Evolutionary conservation across 2,329 filamentous ascomycete species (phyloP), one percentile per base, ranked within the genome.

Genomic region (Dactylonectria estremocensis): DNA sequence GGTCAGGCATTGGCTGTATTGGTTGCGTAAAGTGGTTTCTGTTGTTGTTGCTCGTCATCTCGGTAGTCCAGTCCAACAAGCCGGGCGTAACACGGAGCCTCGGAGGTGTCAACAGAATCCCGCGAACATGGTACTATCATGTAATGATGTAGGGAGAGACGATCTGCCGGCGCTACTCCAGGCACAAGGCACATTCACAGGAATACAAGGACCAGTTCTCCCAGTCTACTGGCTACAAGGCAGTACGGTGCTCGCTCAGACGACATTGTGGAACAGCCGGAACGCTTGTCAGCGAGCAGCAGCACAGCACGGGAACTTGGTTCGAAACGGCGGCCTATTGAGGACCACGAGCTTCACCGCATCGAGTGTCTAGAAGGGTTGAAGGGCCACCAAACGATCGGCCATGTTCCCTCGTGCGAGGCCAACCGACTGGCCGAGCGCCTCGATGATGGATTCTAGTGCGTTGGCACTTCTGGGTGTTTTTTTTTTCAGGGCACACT

Each of bases 281-380:
- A 46, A 46, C 11, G 45, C 45, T 16, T 20, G n/a, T 35, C 28
- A n/a, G 28, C 28, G 28, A 35, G 33, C 31, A 52, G 49, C 49
- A 52, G 49, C 49, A 11, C 28, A 35, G 49, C 16, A 31, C 16
- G n/a, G 40, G 16, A 35, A 31, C 31, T n/a, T 20, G 9, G 20
- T 35, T 53, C 31, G 18, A 53, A 53, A 37, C 50, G 50, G n/a
- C n/a, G 28, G n/a, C 31, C n/a, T 5, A 31, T n/a, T 31, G 28
- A 43, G 40, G 40, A 14, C 40, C n/a, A n/a, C 40, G 40, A 18
- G 49, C 28, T 53, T 53, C 28, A 53, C 24, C 18, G 49, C 49
- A 52, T 52, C 28, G 18, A 8, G 14, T n/a, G 37, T 14, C 14
- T 14, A 16, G 7, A 43, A n/a, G 14, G 14, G 14, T 16, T 28